Conservation (phyloP, 1,284 basidiomycete genomes). For the Moesziomyces globuligerus region DNA sequence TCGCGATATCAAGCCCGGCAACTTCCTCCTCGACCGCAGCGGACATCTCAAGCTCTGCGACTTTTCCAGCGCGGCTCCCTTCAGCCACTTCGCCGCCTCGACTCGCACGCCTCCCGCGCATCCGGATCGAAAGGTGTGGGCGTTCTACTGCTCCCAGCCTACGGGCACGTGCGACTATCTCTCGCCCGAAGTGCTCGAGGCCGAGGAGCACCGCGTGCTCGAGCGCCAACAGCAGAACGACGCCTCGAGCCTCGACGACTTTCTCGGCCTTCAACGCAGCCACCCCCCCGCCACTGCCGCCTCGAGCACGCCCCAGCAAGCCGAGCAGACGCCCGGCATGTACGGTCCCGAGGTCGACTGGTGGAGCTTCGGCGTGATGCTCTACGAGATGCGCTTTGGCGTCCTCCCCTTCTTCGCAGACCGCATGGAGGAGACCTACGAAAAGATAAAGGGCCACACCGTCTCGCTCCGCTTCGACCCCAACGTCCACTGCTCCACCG, state of each 20-base stretch:
- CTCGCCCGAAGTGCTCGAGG: conserved; percentile 63
- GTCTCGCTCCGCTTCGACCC: conserved; percentile 40
- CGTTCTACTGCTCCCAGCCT: conserved; percentile 58
- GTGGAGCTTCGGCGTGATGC: conserved; percentile 65
- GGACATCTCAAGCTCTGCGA: conserved; percentile 66
- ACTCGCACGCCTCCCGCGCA: background rate
- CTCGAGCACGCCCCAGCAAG: background rate
- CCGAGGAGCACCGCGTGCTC: conserved; percentile 55
- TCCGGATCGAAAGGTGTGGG: conserved; percentile 51
- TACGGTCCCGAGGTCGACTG: conserved; percentile 66
- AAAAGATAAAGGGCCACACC: conserved; percentile 60
- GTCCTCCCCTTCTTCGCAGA: conserved; percentile 62
- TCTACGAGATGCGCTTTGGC: conserved; percentile 65
- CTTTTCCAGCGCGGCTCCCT: conserved; percentile 64
- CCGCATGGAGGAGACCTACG: conserved; percentile 58
- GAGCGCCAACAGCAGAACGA: conserved; percentile 30
- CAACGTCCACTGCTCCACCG: conserved; percentile 26
- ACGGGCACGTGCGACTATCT: conserved; percentile 66
- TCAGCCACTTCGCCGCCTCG: conserved; percentile 41
- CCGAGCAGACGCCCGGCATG: conserved; percentile 40
- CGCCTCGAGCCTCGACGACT: conserved; percentile 27
- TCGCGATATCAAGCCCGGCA: conserved; percentile 65
- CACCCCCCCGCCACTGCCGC: background rate
- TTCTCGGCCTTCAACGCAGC: conserved; percentile 21
- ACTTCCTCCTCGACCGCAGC: conserved; percentile 59